A percentile compares a stretch with the other conserved stretches of the same genome.
phyloP scores from a whole-genome alignment of 768 basidiomycete species.

The Trametes coccinea region DNA sequence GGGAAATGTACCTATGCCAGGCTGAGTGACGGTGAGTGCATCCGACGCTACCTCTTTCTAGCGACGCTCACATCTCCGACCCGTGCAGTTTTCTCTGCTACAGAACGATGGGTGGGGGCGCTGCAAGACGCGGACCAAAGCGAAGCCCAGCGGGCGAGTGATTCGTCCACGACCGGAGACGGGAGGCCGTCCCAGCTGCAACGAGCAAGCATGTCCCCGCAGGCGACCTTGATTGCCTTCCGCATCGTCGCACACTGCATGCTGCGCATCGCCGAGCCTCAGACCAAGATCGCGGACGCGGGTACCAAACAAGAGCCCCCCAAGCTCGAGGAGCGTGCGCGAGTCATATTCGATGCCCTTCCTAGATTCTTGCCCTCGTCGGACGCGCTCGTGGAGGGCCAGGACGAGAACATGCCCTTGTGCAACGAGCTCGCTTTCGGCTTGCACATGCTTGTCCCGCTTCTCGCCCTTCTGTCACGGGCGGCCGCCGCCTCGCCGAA shows the following conservation, averaged over 20 bases:
- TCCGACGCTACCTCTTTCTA: no score
- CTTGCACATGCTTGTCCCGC: not conserved
- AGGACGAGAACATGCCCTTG: not conserved
- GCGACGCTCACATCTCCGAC: not conserved
- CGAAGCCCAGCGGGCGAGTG: not conserved
- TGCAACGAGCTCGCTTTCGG: slow-evolving; percentile 2
- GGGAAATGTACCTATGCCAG: not conserved
- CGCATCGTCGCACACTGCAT: slow-evolving; percentile 5
- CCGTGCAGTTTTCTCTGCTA: not conserved
- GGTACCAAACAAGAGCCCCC: no score
- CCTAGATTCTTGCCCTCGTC: not conserved
- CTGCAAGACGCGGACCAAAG: not conserved
- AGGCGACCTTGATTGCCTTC: not conserved
- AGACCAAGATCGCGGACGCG: no score
- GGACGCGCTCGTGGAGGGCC: not conserved
- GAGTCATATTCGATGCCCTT: not conserved
- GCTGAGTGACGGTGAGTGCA: not conserved
- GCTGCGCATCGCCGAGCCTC: not conserved
- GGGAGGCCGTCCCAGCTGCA: no score
- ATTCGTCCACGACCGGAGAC: no score
- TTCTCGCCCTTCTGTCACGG: not conserved
- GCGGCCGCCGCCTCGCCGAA: not conserved
- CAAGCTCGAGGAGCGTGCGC: not conserved
- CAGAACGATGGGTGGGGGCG: slow-evolving; percentile 6
- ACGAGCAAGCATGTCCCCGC: not conserved